phyloP scores from a whole-genome alignment of 257 asterid genomes.

The Rauvolfia tetraphylla region DNA sequence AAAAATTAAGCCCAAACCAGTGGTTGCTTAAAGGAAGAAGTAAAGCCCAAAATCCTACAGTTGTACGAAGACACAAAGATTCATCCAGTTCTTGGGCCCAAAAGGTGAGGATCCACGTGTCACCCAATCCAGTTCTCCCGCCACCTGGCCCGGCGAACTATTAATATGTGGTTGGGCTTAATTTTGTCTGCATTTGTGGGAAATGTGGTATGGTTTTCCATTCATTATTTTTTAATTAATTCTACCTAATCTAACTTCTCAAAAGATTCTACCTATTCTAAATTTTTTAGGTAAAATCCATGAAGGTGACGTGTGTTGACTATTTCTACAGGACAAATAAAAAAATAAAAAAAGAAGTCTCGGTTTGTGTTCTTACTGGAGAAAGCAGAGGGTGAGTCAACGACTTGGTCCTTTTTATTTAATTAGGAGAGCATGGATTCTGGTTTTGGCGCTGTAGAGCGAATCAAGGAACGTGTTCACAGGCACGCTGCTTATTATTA shows the following conservation, averaged over 20 bases:
- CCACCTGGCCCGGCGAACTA: constrained; percentile 12
- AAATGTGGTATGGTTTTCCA: neutral
- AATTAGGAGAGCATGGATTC: neutral
- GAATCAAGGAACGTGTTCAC: neutral
- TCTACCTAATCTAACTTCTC: neutral
- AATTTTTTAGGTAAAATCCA: too few species aligned
- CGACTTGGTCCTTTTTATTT: neutral
- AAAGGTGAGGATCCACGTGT: neutral
- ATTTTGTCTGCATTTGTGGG: neutral
- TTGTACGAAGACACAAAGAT: too few species aligned
- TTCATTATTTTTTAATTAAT: neutral
- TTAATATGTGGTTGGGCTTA: neutral
- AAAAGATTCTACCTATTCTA: too few species aligned
- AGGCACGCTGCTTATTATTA: too few species aligned
- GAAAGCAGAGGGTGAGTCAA: neutral
- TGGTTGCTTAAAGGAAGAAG: neutral
- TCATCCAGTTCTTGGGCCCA: too few species aligned
- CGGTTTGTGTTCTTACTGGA: too few species aligned
- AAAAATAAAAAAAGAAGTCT: too few species aligned
- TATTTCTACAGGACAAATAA: too few species aligned
- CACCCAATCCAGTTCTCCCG: neutral
- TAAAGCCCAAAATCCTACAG: too few species aligned
- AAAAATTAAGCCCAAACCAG: too few species aligned
- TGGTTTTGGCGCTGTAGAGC: neutral
- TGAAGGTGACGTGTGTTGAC: neutral